Evolutionary conservation across 768 basidiomycete genomes (phyloP), one percentile per base, ranked within the genome.

Genomic region (Auriscalpium microsporum): DNA sequence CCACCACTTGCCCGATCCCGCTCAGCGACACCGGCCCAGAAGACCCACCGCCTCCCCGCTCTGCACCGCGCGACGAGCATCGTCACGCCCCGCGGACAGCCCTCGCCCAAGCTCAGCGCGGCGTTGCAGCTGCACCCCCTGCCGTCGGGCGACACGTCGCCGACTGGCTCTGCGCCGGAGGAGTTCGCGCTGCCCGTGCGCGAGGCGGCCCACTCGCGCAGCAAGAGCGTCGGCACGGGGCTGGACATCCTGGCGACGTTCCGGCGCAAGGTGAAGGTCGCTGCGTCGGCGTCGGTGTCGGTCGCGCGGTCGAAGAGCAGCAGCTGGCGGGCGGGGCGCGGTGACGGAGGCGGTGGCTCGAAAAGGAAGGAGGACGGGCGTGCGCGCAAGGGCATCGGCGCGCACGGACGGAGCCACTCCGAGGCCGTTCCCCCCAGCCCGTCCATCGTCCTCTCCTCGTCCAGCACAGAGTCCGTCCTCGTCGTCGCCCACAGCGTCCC

Each of bases 71-170:
- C 58, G 55, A 46, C 56, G 56, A 56, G 48, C 48, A 52, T 46
- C 56, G 44, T 45, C 56, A 11, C 56, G 55, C 53, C 55, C 56
- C 9, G 53, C 56, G 28, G 55, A 55, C 51, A 51, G 50, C 8
- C 40, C 16, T 35, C 10, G 7, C 36, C 47, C 10, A 38, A 37
- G n/a, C 53, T 53, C 52, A 36, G 42, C 37, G 58, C 52, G 35
- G 56, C 55, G 58, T 13, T 55, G 13, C 58, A 59, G 52, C 40
- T 60, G 37, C 56, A 60, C 40, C 49, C 53, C 38, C 55, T 54
- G 21, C 48, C 44, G 33, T 53, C 52, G 45, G 46, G 50, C 16
- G 56, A 60, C 56, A 48, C 52, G 23, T 34, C 52, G 14, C 53
- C 50, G 56, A 60, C 48, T 48, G 45, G 14, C 55, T 53, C 28